Conservation (phyloP, 495 filamentous ascomycete genomes). For the Viridothelium virens region DNA sequence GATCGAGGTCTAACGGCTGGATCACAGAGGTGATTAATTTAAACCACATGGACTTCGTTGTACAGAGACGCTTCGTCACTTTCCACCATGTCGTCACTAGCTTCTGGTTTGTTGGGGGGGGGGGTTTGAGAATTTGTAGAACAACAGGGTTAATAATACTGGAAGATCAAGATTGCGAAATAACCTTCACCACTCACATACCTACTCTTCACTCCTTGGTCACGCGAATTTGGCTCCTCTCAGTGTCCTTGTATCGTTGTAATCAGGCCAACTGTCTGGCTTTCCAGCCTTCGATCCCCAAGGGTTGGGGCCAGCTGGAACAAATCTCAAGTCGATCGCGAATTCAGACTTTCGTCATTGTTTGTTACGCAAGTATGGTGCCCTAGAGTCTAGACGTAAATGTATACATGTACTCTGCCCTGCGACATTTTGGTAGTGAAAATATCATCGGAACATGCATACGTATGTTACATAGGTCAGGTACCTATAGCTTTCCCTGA, state of each 20-base stretch:
- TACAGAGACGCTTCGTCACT: neutral
- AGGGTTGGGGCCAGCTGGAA: neutral
- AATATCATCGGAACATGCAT: neutral
- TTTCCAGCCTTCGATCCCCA: neutral
- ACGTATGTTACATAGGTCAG: neutral
- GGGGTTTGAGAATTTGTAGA: neutral
- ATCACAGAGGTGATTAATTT: too few species aligned
- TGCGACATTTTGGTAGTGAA: neutral
- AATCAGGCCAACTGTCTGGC: neutral
- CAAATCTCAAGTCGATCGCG: neutral
- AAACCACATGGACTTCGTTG: neutral
- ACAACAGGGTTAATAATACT: neutral
- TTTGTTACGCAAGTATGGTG: neutral
- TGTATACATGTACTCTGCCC: neutral
- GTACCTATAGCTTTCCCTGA: neutral
- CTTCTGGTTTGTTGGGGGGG: neutral
- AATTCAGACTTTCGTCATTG: neutral
- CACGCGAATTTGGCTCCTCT: too few species aligned
- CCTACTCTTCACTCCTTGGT: neutral
- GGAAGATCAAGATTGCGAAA: neutral
- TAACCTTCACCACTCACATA: neutral
- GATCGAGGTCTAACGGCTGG: too few species aligned
- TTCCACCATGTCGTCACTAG: constrained; percentile 3
- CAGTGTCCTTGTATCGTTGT: too few species aligned
- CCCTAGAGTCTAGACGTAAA: neutral